These are phyloP conservation scores for Ramaria sp. DNA, from an alignment of 768 basidiomycete genomes.

Conservation along the genomic window DNA sequence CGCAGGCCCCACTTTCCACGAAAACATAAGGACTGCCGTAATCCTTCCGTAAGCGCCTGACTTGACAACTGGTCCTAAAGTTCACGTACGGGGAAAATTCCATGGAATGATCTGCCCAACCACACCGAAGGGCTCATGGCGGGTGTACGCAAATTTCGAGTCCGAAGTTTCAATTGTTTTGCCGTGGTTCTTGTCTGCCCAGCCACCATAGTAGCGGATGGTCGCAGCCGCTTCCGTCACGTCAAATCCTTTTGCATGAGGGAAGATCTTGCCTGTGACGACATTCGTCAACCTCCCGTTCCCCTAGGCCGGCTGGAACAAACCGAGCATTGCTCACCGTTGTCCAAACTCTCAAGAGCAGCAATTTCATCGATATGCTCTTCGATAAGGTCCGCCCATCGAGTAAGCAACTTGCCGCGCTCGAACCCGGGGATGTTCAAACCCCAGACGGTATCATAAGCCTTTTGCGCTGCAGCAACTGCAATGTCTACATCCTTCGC, in stretches of 20 bases:
- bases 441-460: slow-evolving; percentile 61
- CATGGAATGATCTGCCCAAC: slow-evolving; percentile 53
- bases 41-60: background rate
- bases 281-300: background rate
- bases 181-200: slow-evolving; percentile 79
- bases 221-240: slow-evolving; percentile 34
- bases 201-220: slow-evolving; percentile 77
- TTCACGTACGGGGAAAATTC: slow-evolving; percentile 46
- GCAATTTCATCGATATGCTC: slow-evolving; percentile 50
- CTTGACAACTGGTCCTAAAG: background rate
- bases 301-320: slow-evolving; percentile 8
- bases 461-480: slow-evolving; percentile 54
- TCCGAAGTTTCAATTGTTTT: slow-evolving; percentile 62
- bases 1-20: slow-evolving; percentile 69
- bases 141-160: slow-evolving; percentile 51
- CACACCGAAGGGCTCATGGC: slow-evolving; percentile 56
- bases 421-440: slow-evolving; percentile 39
- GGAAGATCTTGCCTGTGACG: slow-evolving; percentile 40
- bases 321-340: slow-evolving; percentile 30
- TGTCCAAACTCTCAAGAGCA: slow-evolving; percentile 65
- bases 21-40: slow-evolving; percentile 41
- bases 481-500: slow-evolving; percentile 67
- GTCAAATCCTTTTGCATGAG: slow-evolving; percentile 37
- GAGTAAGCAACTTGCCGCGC: slow-evolving; percentile 46
- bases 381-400: slow-evolving; percentile 58